Evolutionary conservation across 176 grass and related monocot species (phyloP).

Genomic region (Saccharum officinarum): DNA sequence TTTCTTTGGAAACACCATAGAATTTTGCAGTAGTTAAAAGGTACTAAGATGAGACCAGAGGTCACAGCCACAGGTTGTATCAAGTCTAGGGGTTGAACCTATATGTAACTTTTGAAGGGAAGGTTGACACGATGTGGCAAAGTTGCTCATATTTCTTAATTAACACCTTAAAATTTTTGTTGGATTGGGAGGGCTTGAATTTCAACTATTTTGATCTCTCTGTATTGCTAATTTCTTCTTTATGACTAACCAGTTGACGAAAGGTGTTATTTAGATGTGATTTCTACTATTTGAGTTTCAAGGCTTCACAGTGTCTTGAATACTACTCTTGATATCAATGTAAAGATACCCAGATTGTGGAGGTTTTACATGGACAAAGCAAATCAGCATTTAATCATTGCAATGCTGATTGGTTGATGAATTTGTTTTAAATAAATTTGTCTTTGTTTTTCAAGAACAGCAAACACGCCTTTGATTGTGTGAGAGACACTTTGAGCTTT

Average conservation of each 20-base stretch:
- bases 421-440: neutral
- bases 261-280: neutral
- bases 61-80: neutral
- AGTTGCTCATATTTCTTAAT: neutral
- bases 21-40: neutral
- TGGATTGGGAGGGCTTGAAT: neutral
- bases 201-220: neutral
- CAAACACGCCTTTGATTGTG: neutral
- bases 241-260: neutral
- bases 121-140: neutral
- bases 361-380: neutral
- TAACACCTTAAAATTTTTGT: neutral
- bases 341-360: neutral
- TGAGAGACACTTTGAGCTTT: neutral
- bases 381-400: constrained; percentile 3
- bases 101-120: neutral
- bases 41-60: neutral
- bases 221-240: neutral
- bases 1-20: neutral
- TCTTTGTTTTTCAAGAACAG: neutral
- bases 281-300: neutral
- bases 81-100: neutral
- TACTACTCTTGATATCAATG: neutral
- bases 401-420: neutral
- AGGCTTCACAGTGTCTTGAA: neutral